Percentiles rank a stretch among this genome's conserved stretches.
Conservation (phyloP, 805 yeast genomes). For the Suhomyces kilbournensis region DNA sequence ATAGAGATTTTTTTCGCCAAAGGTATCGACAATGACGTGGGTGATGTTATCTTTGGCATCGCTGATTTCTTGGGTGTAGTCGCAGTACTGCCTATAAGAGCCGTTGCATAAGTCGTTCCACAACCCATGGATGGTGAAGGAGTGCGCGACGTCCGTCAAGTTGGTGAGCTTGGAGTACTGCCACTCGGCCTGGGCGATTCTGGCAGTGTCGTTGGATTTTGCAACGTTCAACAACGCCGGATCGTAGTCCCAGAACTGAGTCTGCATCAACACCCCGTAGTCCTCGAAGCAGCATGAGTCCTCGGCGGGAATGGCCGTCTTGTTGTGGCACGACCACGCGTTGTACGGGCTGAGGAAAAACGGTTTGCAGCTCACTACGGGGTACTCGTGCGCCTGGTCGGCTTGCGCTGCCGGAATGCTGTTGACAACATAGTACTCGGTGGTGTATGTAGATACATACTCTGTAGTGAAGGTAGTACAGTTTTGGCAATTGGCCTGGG, state of each 20-base stretch:
- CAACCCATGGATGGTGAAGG: slow-evolving; percentile 44
- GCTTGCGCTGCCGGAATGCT: slow-evolving; percentile 8
- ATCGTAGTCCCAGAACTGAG: slow-evolving; percentile 43
- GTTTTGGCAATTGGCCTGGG: background rate
- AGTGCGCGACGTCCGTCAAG: slow-evolving; percentile 16
- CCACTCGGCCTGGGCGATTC: slow-evolving; percentile 5
- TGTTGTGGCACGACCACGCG: slow-evolving; percentile 18
- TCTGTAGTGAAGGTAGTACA: slow-evolving; percentile 11
- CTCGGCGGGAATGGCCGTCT: slow-evolving; percentile 30
- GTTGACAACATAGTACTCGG: slow-evolving; percentile 10
- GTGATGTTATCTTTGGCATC: slow-evolving; percentile 25
- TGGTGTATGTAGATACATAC: slow-evolving; percentile 5
- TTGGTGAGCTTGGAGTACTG: background rate
- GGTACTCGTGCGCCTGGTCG: slow-evolving; percentile 9
- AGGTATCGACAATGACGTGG: slow-evolving; percentile 25
- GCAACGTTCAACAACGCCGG: slow-evolving; percentile 14
- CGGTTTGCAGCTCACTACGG: slow-evolving; percentile 13
- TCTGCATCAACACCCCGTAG: slow-evolving; percentile 38
- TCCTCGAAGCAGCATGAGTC: slow-evolving; percentile 48
- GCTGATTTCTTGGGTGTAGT: slow-evolving; percentile 26
- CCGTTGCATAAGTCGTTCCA: slow-evolving; percentile 46
- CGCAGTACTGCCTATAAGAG: slow-evolving; percentile 35
- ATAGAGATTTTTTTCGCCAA: slow-evolving; percentile 23
- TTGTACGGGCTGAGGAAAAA: slow-evolving; percentile 12
- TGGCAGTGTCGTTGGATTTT: slow-evolving; percentile 13